These are phyloP conservation scores for Coccomyxa sp. DNA, from an alignment of 139 green algal genomes.

Conservation along the genomic window DNA sequence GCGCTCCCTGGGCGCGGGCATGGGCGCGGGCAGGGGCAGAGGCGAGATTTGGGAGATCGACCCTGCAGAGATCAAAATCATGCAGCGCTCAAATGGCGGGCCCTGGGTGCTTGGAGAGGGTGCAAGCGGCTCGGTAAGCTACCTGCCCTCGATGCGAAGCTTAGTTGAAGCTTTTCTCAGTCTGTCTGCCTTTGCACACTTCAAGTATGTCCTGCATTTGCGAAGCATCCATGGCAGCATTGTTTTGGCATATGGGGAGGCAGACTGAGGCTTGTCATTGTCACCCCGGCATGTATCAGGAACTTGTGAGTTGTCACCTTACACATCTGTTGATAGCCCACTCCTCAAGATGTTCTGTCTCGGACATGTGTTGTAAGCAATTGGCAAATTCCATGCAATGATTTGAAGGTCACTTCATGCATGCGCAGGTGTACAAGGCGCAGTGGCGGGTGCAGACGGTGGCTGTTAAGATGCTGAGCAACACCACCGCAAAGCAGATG, in stretches of 20 bases:
- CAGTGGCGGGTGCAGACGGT: constrained; percentile 22
- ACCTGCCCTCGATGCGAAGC: background rate
- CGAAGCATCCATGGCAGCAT: too few species aligned
- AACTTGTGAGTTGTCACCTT: too few species aligned
- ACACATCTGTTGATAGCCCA: too few species aligned
- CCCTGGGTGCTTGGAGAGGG: constrained; percentile 29
- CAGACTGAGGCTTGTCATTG: too few species aligned
- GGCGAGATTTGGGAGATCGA: constrained; percentile 5
- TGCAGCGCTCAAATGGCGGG: constrained; percentile 10
- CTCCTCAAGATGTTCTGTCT: too few species aligned
- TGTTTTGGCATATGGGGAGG: too few species aligned
- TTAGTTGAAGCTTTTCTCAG: background rate
- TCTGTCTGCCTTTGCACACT: background rate
- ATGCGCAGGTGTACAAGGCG: constrained; percentile 27
- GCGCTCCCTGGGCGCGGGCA: background rate
- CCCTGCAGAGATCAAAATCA: constrained; percentile 17
- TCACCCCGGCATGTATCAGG: too few species aligned
- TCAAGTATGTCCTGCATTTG: too few species aligned
- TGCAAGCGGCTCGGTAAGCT: constrained; percentile 20
- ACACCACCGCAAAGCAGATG: constrained; percentile 6
- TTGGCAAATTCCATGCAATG: too few species aligned
- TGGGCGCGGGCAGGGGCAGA: too few species aligned
- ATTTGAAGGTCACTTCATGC: too few species aligned
- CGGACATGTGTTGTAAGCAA: background rate
- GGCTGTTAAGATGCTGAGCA: constrained; percentile 28